phyloP scores from a whole-genome alignment of 768 basidiomycete genomes.

The Galerina marginata region DNA sequence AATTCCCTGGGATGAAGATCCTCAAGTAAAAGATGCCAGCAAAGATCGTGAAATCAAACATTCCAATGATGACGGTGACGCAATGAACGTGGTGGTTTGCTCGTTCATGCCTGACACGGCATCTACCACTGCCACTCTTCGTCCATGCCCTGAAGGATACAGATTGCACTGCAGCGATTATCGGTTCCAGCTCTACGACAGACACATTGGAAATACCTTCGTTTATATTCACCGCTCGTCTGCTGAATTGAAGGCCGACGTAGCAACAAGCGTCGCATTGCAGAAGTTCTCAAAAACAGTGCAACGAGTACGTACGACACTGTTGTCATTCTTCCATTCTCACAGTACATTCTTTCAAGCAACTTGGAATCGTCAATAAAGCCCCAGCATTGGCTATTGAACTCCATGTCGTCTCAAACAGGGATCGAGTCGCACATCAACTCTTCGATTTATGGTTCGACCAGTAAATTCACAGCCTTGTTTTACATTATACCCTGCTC shows the following conservation, averaged over 20 bases:
- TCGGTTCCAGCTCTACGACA: slow-evolving; percentile 64
- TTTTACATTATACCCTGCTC: neutral
- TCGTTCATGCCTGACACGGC: slow-evolving; percentile 64
- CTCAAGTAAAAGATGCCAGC: slow-evolving; percentile 49
- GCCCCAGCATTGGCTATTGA: slow-evolving; percentile 59
- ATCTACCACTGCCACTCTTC: slow-evolving; percentile 50
- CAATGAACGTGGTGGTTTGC: slow-evolving; percentile 59
- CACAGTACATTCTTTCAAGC: slow-evolving; percentile 39
- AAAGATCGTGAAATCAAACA: slow-evolving; percentile 41
- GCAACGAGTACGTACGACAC: slow-evolving; percentile 45
- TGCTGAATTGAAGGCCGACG: slow-evolving; percentile 47
- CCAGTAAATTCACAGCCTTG: slow-evolving; percentile 43
- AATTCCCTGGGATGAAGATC: slow-evolving; percentile 63
- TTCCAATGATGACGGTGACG: slow-evolving; percentile 14
- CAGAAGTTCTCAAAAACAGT: slow-evolving; percentile 63
- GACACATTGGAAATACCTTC: slow-evolving; percentile 57
- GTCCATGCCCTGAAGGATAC: slow-evolving; percentile 58
- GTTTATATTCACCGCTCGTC: slow-evolving; percentile 60
- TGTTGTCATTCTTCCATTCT: neutral
- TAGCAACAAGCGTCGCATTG: slow-evolving; percentile 64
- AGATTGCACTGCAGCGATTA: slow-evolving; percentile 61
- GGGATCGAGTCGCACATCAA: slow-evolving; percentile 69
- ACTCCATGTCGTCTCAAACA: slow-evolving; percentile 72
- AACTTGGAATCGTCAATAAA: slow-evolving; percentile 63
- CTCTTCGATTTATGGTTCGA: slow-evolving; percentile 72